Evolutionary conservation across 805 yeast species (phyloP), one percentile per base, ranked within the genome.

Genomic region (Metschnikowia baotianmanensis): DNA sequence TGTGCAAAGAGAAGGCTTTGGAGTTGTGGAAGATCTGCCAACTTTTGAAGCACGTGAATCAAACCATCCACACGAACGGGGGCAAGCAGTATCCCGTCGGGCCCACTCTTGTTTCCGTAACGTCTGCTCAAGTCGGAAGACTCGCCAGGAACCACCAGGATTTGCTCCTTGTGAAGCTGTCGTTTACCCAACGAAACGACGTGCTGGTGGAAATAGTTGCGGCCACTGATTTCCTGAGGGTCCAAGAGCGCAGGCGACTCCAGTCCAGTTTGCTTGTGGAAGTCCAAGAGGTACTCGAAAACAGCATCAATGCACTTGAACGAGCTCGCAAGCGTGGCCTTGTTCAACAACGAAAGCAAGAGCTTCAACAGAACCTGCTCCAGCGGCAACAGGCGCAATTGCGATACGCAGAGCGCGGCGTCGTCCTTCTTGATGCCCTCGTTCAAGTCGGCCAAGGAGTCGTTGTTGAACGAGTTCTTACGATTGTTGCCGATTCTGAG

Each of bases 201-300:
- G 53, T 82, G 84, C 49, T 86, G 87, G 59, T 90, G 98, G 53
- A 90, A 76, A 54, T 90, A 82, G 57, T 86, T 90, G 50, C 96
- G 74, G 13, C 86, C 86, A 40, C 83, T 80, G 31, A 90, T 78
- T 53, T 89, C 96, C 6, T 79, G 65, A 0, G 80, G 70, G 51
- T 86, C 56, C 9, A 13, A 16, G 24, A 51, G 45, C 23, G 41
- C 36, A 11, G 26, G 30, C 13, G 43, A 2, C 10, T 8, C 23
- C 16, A 9, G 12, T 3, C 41, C 32, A 4, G 34, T 31, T 9
- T 22, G 29, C 12, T 25, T 16, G 17, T 38, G 45, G 12, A 42
- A 36, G 3, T 36, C 69, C 22, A 34, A 20, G 30, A 80, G 70
- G 12, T 68, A 64, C 19, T 65, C 70, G 37, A 83, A 63, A 26